These are phyloP conservation scores for Cutaneotrichosporon cyanovorans DNA, from an alignment of 1,284 basidiomycete genomes.

Conservation along the genomic window DNA sequence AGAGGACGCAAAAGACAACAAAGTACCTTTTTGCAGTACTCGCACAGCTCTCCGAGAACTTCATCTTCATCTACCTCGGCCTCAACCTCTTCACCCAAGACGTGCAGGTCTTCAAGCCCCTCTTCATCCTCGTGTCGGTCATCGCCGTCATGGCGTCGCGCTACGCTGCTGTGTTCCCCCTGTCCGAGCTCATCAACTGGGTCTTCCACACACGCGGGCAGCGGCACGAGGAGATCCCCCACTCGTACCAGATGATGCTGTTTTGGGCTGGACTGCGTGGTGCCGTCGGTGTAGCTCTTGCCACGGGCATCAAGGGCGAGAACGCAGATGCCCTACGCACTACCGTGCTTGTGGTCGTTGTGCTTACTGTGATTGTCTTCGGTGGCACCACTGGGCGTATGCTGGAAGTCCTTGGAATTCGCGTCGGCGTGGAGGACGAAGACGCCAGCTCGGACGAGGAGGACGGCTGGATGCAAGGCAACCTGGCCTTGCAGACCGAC, in stretches of 20 bases:
- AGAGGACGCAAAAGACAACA: conserved; percentile 85
- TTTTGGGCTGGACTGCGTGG: conserved; percentile 98
- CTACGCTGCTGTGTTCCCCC: conserved; percentile 91
- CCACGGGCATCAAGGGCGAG: conserved; percentile 85
- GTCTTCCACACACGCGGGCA: conserved; percentile 76
- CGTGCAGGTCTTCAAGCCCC: conserved; percentile 83
- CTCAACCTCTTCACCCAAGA: conserved; percentile 88
- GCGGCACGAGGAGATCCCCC: conserved; percentile 76
- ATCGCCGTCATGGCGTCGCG: conserved; percentile 89
- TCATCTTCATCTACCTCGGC: conserved; percentile 99
- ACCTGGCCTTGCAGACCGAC: conserved; percentile 35
- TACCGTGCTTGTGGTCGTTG: conserved; percentile 91
- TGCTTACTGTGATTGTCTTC: conserved; percentile 89
- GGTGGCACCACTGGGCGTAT: conserved; percentile 94
- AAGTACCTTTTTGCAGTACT: conserved; percentile 91
- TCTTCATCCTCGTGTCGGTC: conserved; percentile 82
- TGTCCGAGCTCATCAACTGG: conserved; percentile 92
- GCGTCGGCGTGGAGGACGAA: conserved; percentile 91
- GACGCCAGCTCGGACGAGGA: conserved; percentile 73
- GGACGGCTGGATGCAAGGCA: conserved; percentile 33
- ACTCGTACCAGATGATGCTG: conserved; percentile 96
- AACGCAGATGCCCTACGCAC: conserved; percentile 86
- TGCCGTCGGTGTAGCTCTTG: conserved; percentile 93
- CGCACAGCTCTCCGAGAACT: conserved; percentile 93
- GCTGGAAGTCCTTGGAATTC: conserved; percentile 94